Evolutionary conservation across 192 early-diverging fungal species (phyloP).

Genomic region (Entrophospora sp.): DNA sequence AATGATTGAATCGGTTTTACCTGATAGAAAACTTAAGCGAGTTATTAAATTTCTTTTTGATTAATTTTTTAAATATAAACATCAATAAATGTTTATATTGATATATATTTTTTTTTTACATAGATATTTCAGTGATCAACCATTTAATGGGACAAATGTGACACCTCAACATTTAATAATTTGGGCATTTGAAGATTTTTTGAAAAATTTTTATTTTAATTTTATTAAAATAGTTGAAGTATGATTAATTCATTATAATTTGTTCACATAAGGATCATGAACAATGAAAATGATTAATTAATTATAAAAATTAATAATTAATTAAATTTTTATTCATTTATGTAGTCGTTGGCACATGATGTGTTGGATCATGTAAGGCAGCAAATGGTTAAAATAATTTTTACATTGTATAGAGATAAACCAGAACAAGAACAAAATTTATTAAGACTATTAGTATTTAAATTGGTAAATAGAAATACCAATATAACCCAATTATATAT

Average conservation of each 20-base stretch:
- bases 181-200: slow-evolving; percentile 91
- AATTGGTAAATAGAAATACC: slow-evolving; percentile 52
- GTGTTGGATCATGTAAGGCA: slow-evolving; percentile 74
- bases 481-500: too few relatives aligned
- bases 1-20: slow-evolving; percentile 68
- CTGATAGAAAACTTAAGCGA: slow-evolving; percentile 74
- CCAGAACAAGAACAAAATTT: slow-evolving; percentile 97
- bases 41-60: background rate
- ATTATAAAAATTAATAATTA: background rate
- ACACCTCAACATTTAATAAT: slow-evolving; percentile 68
- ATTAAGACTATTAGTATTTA: slow-evolving; percentile 86
- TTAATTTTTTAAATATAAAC: background rate
- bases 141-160: slow-evolving; percentile 48
- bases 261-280: background rate
- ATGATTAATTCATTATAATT: slow-evolving; percentile 19
- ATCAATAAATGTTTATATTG: background rate
- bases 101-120: background rate
- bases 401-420: slow-evolving; percentile 70
- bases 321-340: background rate
- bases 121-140: slow-evolving; percentile 88
- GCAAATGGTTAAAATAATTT: slow-evolving; percentile 68
- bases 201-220: slow-evolving; percentile 89
- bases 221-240: slow-evolving; percentile 85
- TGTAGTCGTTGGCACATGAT: slow-evolving; percentile 72
- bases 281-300: background rate